A percentile compares a stretch with the other conserved stretches of the same genome.
phyloP scores from a whole-genome alignment of 1,284 basidiomycete species.

The Trichosporon coremiiforme region DNA sequence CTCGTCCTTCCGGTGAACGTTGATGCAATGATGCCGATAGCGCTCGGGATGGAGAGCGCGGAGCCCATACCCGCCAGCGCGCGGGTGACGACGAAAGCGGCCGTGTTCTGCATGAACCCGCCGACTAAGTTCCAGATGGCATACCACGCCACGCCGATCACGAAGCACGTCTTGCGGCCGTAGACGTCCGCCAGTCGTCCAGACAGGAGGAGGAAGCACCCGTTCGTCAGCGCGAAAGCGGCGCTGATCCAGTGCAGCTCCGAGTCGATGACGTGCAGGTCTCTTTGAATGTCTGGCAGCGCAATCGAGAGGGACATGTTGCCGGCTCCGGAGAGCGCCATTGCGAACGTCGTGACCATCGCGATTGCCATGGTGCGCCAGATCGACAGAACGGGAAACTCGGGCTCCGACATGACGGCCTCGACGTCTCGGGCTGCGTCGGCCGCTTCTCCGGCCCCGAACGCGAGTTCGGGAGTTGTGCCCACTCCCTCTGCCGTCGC shows the following conservation, averaged over 20 bases:
- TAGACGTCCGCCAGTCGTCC: conserved; percentile 73
- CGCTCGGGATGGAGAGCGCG: conserved; percentile 42
- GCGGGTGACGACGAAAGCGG: conserved; percentile 43
- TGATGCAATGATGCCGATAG: conserved; percentile 74
- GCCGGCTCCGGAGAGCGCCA: conserved; percentile 31
- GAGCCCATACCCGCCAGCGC: conserved; percentile 45
- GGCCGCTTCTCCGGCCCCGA: conserved; percentile 14
- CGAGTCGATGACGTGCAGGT: conserved; percentile 57
- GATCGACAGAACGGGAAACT: conserved; percentile 16
- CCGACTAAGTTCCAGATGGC: conserved; percentile 48
- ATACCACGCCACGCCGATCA: conserved; percentile 59
- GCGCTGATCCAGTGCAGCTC: conserved; percentile 68
- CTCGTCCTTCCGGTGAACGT: conserved; percentile 67
- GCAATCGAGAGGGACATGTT: conserved; percentile 59
- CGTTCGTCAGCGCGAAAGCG: conserved; percentile 62
- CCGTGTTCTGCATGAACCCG: conserved; percentile 49
- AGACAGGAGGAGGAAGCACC: conserved; percentile 70
- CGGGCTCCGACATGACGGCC: background rate
- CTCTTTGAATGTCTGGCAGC: conserved; percentile 65
- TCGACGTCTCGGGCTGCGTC: background rate
- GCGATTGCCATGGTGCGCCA: conserved; percentile 28
- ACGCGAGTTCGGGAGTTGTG: conserved; percentile 27
- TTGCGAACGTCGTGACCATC: conserved; percentile 25
- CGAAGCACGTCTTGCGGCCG: conserved; percentile 67
- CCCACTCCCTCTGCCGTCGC: conserved; percentile 18